Percentiles rank a stretch among this genome's conserved stretches.
Conservation (phyloP, 1,284 basidiomycete species). For the Porodaedalea pini region DNA sequence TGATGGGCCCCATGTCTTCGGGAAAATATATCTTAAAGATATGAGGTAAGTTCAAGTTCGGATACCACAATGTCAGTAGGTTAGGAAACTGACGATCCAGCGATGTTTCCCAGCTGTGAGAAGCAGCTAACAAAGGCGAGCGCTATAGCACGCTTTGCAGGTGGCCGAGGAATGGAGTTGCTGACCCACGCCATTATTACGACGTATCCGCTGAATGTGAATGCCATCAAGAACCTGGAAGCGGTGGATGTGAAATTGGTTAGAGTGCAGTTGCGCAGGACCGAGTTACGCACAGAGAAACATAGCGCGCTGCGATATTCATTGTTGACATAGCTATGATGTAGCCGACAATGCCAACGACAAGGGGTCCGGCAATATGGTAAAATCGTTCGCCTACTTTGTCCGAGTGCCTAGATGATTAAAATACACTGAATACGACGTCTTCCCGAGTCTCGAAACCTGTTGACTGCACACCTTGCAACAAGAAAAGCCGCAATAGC, state of each 20-base stretch:
- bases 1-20: constrained; percentile 38
- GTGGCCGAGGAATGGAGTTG: constrained; percentile 34
- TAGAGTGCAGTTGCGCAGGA: background rate
- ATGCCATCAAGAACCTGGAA: constrained; percentile 33
- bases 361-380: constrained; percentile 37
- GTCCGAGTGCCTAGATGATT: constrained; percentile 30
- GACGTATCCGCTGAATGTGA: constrained; percentile 32
- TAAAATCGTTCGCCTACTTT: constrained; percentile 36
- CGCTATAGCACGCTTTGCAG: constrained; percentile 39
- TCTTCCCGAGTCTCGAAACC: too few species aligned
- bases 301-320: constrained; percentile 38
- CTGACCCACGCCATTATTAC: constrained; percentile 38
- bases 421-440: background rate
- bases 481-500: constrained; percentile 19
- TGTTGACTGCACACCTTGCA: constrained; percentile 8
- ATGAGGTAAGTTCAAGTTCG: background rate
- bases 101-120: constrained; percentile 30
- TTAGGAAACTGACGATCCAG: constrained; percentile 28
- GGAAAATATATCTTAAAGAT: constrained; percentile 36
- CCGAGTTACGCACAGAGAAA: constrained; percentile 31
- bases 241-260: background rate
- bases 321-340: constrained; percentile 42
- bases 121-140: constrained; percentile 37
- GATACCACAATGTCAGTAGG: background rate
- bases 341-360: constrained; percentile 38